A percentile compares a stretch with the other conserved stretches of the same genome.
phyloP scores from a whole-genome alignment of 495 filamentous ascomycete genomes.

The Glonium stellatum region DNA sequence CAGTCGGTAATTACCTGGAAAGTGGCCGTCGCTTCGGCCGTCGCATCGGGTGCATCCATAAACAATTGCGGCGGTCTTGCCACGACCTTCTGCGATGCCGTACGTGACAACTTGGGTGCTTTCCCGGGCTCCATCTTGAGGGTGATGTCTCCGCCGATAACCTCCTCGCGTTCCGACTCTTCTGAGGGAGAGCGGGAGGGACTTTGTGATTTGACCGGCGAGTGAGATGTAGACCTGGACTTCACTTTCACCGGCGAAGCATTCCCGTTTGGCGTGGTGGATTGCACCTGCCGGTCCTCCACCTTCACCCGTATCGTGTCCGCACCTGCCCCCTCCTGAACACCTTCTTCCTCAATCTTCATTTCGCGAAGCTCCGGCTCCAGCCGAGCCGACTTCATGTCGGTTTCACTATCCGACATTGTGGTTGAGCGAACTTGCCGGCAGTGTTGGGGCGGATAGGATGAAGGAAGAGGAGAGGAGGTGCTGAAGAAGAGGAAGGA shows the following conservation, averaged over 20 bases:
- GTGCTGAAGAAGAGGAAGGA: constrained; percentile 16
- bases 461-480: constrained; percentile 15
- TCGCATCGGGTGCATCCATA: constrained; percentile 63
- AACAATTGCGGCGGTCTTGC: constrained; percentile 57
- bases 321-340: constrained; percentile 11
- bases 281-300: constrained; percentile 9
- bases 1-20: constrained; percentile 79
- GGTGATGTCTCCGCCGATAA: constrained; percentile 51
- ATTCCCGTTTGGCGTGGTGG: constrained; percentile 19
- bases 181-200: constrained; percentile 35
- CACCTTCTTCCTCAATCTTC: constrained; percentile 30
- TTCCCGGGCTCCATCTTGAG: constrained; percentile 62
- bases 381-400: constrained; percentile 26
- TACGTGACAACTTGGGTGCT: constrained; percentile 66
- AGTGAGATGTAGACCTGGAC: constrained; percentile 33
- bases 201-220: constrained; percentile 39
- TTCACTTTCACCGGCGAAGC: constrained; percentile 26
- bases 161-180: constrained; percentile 41
- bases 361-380: constrained; percentile 34
- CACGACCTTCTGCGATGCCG: constrained; percentile 61
- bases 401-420: constrained; percentile 33
- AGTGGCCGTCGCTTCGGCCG: constrained; percentile 61
- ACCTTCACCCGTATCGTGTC: constrained; percentile 7
- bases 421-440: constrained; percentile 13
- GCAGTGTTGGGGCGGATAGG: constrained; percentile 10